Base-by-base conservation (phyloP, 2,329 filamentous ascomycete genomes). In the Colletotrichum gloeosporioides region DNA sequence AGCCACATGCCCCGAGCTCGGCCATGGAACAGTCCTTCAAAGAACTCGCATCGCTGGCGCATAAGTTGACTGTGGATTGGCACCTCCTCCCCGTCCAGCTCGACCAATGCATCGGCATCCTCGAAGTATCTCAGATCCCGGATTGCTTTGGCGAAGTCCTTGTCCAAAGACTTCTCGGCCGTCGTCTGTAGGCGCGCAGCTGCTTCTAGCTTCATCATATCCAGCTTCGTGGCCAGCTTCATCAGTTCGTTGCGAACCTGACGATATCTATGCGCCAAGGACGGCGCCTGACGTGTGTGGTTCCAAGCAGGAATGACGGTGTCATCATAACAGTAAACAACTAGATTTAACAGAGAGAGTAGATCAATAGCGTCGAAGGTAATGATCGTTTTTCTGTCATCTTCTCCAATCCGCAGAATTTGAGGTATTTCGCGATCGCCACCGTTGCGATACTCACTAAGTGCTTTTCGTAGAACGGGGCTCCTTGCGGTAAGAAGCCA, bases 11-110 rank as follows among this genome's bases (percentile, higher is more conserved):
- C 97, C 55, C 91, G 90, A 9, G 97, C 95, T 59, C 95, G 93
- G n/a, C 97, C 97, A 79, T 95, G 90, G 84, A 98, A 99, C 59
- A 99, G 89, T 2, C 94, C 95, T 78, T 96, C 89, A 78, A 99
- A 99, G 88, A 98, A 99, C 0, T 95, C 96, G 80, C 96, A 98
- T 78, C 97, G 90, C 80, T 93, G 93, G 78, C 95, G 96, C 44
- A 98, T 84, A 5, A 99, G 84, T 6, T 93, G 89, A 78, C 95
- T 96, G 81, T 99, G 97, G 1, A 94, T 93, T 16, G 88, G 87
- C 39, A 96, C 86, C 32, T 93, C 93, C n/a, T 91, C 91, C 27
- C 93, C 94, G 75, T 95, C 92, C 13, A 99, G 89, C 79, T 98
- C 93, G 22, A 99, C 87, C 8, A 96, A 83, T 8, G 95, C 90